Conservation (phyloP, 78 protist genomes). For the Dictyostelium citrinum region DNA sequence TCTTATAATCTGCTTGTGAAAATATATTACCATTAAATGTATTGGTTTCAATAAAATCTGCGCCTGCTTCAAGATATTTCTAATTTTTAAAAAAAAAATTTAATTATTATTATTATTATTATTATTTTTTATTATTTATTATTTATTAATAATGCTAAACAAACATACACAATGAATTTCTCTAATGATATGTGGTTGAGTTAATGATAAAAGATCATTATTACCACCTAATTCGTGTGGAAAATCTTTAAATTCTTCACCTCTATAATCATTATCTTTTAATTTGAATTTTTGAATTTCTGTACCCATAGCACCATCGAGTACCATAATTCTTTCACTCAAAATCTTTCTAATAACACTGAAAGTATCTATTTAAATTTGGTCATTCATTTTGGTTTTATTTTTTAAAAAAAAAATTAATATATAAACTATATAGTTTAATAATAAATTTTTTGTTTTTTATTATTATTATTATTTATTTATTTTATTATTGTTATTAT, state of each 20-base stretch:
- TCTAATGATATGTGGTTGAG: slow-evolving; percentile 92
- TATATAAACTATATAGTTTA: too few species aligned
- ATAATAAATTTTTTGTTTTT: too few species aligned
- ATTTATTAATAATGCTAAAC: too few species aligned
- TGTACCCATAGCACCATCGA: slow-evolving; percentile 99
- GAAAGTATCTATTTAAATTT: slow-evolving; percentile 5
- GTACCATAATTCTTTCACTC: slow-evolving; percentile 87
- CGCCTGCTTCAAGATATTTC: slow-evolving; percentile 96
- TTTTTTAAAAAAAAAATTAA: background rate
- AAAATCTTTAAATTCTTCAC: slow-evolving; percentile 90
- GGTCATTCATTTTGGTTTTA: background rate
- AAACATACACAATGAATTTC: slow-evolving; percentile 89
- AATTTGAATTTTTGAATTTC: slow-evolving; percentile 92
- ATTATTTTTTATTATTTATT: background rate
- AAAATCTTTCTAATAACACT: slow-evolving; percentile 18
- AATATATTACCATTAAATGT: slow-evolving; percentile 94
- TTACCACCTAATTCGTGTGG: slow-evolving; percentile 96
- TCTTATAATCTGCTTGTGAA: slow-evolving; percentile 96
- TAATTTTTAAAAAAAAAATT: too few species aligned
- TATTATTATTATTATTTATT: too few species aligned
- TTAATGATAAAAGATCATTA: slow-evolving; percentile 96
- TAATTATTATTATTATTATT: background rate
- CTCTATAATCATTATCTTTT: slow-evolving; percentile 95
- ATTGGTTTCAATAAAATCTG: slow-evolving; percentile 98
- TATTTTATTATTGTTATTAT: too few species aligned